phyloP scores from a whole-genome alignment of 2,329 filamentous ascomycete species.

The Penicillium sp. region DNA sequence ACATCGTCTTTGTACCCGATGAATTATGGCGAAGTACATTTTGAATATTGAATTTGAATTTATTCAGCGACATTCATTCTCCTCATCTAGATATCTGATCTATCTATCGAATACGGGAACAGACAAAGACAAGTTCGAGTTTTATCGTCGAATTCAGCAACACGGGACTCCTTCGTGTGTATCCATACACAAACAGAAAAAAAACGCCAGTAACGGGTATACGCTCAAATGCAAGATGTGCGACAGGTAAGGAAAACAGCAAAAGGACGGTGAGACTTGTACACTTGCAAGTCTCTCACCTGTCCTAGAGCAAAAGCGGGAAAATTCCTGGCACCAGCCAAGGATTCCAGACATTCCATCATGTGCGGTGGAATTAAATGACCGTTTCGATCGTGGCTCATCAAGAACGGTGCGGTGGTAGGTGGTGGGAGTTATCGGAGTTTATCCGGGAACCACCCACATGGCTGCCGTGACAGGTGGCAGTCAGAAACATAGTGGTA shows the following conservation, averaged over 20 bases:
- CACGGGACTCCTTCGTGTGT: neutral
- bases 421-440: neutral
- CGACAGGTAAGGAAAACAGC: conserved; percentile 7
- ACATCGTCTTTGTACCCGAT: no score
- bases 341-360: neutral
- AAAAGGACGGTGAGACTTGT: neutral
- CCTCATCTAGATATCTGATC: conserved; percentile 1
- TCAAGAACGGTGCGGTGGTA: neutral
- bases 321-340: neutral
- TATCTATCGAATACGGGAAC: neutral
- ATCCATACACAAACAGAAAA: conserved; percentile 14
- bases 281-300: neutral
- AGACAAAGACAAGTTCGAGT: neutral
- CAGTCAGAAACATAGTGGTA: neutral
- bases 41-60: neutral
- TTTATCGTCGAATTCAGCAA: neutral
- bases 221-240: conserved; percentile 34
- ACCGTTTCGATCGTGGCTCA: neutral
- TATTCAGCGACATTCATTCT: neutral
- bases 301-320: neutral
- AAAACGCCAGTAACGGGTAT: conserved; percentile 32
- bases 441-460: neutral
- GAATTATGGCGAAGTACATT: neutral
- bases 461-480: neutral
- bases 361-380: neutral